Base-by-base conservation (phyloP, 2,329 filamentous ascomycete genomes). In the Pseudofabraea citricarpa region DNA sequence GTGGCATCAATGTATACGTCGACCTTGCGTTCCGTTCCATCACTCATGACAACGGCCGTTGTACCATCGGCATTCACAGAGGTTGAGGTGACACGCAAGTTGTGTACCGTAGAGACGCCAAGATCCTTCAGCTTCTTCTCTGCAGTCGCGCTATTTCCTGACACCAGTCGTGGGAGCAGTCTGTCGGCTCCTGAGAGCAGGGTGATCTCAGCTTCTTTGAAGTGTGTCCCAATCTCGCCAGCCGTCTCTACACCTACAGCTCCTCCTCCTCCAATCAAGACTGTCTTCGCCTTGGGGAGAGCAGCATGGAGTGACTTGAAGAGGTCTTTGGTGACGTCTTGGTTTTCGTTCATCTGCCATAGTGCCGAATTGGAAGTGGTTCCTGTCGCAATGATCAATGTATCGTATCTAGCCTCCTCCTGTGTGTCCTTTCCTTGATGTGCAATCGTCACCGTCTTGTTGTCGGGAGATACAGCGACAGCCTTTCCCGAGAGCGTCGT, bases 301-400 rank as follows among this genome's bases (percentile, higher is more conserved):
- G 27, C 73, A 43, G 66, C 54, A 33, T 66, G 60, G 0, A 67
- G 64, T 2, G 32, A 32, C 10, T 36, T 15, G 18, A 46, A 40
- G 13, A 36, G 23, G 10, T 23, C 18, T 15, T 43, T 41, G n/a
- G 45, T 46, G 7, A 32, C 15, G 29, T 65, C 60, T 0, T 67
- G 65, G 4, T 64, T 64, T 8, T 57, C 65, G 16, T 73, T 51
- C 19, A 58, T 56, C 58, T 76, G 77, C 63, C 71, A 78, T 2
- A 54, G 41, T 6, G 42, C 74, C 67, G 63, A 73, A 64, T 46
- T 55, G 56, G 13, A 65, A 63, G 16, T 54, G 56, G 41, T 59
- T 7, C 77, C 77, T 1, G 75, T 80, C 6, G 75, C 74, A 23
- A 81, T 61, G 46, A 81, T 53, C 22, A 79, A 63, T 20, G 67